Evolutionary conservation across 352 stramenopile genomes (phyloP), one percentile per base, ranked within the genome.

Genomic region (Phytophthora melonis): DNA sequence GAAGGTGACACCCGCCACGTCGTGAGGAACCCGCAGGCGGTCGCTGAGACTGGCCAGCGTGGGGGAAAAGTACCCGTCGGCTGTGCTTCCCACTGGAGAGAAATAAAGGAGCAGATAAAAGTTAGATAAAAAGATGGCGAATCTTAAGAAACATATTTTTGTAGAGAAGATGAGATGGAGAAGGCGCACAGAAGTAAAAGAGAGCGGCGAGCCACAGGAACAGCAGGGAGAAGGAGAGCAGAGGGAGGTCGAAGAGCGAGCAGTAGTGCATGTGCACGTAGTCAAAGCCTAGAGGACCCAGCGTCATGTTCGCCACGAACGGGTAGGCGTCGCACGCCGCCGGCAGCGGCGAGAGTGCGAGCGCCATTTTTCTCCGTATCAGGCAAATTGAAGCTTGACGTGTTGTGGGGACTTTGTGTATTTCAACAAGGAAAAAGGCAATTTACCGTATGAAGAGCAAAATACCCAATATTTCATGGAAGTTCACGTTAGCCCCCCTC

Each of bases 1-100:
- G 49, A 99, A 95, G 4, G 97, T 99, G 57, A 99, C 98, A 27
- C 98, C 98, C 2, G 97, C 96, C 60, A 99, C 96, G 49, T 98
- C 90, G 61, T 93, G 93, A 47, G 91, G 86, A n/a, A 98, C 81
- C 27, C 90, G 78, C 5, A 97, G 79, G 58, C 90, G 74, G 41
- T 98, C 83, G 43, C 92, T 98, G 63, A 99, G 98, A 86, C 91
- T 98, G 64, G 98, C 97, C 13, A 99, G 87, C 16, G 93, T 97
- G 0, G 97, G 97, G 0, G 89, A 98, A 79, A 99, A 99, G 80
- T 99, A 99, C 52, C 98, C 97, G 55, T 99, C 97, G 0, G 98
- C 98, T 14, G 98, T 99, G 58, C 84, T 95, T n/a, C 97, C 97
- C 54, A 99, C 84, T 90, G 93, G 36, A 68, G 62, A 58, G 21